Evolutionary conservation across 106 monocot species (phyloP), one percentile per base, ranked within the genome.

Genomic region (Phalaenopsis aphrodite): DNA sequence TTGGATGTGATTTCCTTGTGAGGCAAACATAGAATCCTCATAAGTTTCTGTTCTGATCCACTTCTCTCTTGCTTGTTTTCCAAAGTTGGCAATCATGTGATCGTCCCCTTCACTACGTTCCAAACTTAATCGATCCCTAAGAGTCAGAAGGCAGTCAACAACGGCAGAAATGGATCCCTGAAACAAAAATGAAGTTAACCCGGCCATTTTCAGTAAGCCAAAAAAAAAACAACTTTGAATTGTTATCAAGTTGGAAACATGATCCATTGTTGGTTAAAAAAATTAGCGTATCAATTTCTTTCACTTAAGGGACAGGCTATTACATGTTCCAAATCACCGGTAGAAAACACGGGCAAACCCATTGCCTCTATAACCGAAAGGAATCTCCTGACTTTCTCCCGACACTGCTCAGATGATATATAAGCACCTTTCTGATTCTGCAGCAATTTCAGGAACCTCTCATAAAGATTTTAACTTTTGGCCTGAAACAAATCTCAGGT

Each of bases 121-220:
- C 41, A 61, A 38, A 78, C 67, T 78, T 58, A 86, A 57, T 43
- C 84, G 83, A 47, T 89, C 87, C 78, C 79, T 91, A 41, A 93
- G 75, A 56, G 78, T 83, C 49, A 93, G 78, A 78, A 93, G 87
- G 48, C 91, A 93, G 41, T 93, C 90, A 48, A 91, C 81, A 38
- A 93, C 85, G 43, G 79, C 75, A 73, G 87, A 89, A 47, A 89
- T 82, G 8, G 88, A 85, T 85, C 91, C 93, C 93, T 93, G 84
- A 23, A 65, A n/a, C 64, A 24, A 65, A 65, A 24, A 23, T 18
- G n/a, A 65, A 65, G 21, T 23, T 21, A 5, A 30, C 30, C 14
- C 15, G 19, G 1, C 57, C 19, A 57, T 57, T 30, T 30, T 30
- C 30, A 30, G 30, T 30, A 30, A 30, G 30, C 30, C 0, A 30